Percentiles rank a stretch among this genome's conserved stretches.
Evolutionary conservation across 345 rosid genomes (phyloP).

Genomic region (Aquilaria sinensis): DNA sequence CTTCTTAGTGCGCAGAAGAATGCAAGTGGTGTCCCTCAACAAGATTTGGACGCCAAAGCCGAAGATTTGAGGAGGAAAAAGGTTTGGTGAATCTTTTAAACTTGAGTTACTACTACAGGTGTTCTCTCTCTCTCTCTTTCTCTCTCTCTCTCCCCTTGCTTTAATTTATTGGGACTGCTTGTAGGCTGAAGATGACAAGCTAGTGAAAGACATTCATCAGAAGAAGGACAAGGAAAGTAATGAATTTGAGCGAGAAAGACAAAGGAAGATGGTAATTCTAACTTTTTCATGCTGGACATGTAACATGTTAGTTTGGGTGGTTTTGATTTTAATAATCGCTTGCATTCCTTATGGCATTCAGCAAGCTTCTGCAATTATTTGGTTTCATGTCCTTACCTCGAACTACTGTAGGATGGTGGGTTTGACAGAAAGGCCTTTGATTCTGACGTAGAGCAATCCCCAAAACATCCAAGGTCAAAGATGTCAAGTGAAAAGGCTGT

Average conservation of each 20-base stretch:
- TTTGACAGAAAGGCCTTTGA: constrained; percentile 38
- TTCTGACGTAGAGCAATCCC: constrained; percentile 33
- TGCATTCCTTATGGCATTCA: constrained; percentile 82
- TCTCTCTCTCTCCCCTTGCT: constrained; percentile 10
- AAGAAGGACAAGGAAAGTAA: constrained; percentile 58
- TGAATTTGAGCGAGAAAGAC: constrained; percentile 43
- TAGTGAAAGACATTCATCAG: constrained; percentile 56
- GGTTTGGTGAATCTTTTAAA: constrained; percentile 31
- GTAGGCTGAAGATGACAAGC: constrained; percentile 64
- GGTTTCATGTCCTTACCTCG: constrained; percentile 99
- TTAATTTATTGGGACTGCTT: constrained; percentile 9
- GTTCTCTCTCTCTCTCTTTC: background rate
- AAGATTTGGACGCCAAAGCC: constrained; percentile 76
- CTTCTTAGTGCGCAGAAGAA: constrained; percentile 87
- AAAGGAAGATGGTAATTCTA: constrained; percentile 70
- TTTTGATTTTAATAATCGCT: constrained; percentile 58
- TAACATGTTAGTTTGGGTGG: constrained; percentile 28
- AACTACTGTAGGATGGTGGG: constrained; percentile 97
- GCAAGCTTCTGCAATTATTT: constrained; percentile 99
- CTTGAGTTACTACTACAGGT: background rate
- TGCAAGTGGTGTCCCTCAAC: constrained; percentile 89
- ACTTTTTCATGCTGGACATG: constrained; percentile 64
- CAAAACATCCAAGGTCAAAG: constrained; percentile 29
- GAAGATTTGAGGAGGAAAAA: constrained; percentile 73
- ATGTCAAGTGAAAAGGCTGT: constrained; percentile 32